phyloP scores from a whole-genome alignment of 805 yeast species.

The Saccharomycopsis schoenii region DNA sequence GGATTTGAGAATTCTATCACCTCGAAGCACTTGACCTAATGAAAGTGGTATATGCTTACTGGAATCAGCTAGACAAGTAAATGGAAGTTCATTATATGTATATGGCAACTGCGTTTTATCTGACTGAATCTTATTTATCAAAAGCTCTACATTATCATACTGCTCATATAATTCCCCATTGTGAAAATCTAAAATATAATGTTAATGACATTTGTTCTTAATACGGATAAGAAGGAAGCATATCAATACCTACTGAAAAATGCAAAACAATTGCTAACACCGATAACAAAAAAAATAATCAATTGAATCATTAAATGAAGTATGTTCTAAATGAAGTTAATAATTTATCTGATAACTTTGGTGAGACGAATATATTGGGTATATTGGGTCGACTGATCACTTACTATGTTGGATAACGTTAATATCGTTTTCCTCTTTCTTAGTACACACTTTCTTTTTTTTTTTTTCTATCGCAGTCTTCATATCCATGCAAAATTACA shows the following conservation, averaged over 20 bases:
- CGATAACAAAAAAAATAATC: neutral
- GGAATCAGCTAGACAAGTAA: slow-evolving; percentile 61
- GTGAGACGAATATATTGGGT: too few relatives aligned
- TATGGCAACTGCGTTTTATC: slow-evolving; percentile 69
- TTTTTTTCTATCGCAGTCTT: too few relatives aligned
- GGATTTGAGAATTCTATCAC: slow-evolving; percentile 72
- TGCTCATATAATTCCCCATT: neutral
- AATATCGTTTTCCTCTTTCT: too few relatives aligned
- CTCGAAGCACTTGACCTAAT: slow-evolving; percentile 67
- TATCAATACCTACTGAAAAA: neutral
- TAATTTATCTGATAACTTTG: neutral
- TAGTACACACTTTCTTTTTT: too few relatives aligned
- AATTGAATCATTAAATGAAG: neutral
- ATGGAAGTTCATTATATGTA: slow-evolving; percentile 68
- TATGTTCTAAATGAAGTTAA: too few relatives aligned
- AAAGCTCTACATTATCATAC: slow-evolving; percentile 49
- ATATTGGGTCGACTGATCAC: too few relatives aligned
- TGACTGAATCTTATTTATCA: slow-evolving; percentile 72
- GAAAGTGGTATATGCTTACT: slow-evolving; percentile 52
- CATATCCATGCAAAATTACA: too few relatives aligned
- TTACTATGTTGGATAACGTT: too few relatives aligned
- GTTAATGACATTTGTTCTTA: neutral
- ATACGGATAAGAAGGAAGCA: neutral
- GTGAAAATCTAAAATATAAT: neutral
- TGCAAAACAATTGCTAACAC: neutral